A percentile compares a stretch with the other conserved stretches of the same genome.
These are phyloP conservation scores for Ananas comosus DNA, from an alignment of 176 grass and related monocot genomes.

Conservation along the genomic window DNA sequence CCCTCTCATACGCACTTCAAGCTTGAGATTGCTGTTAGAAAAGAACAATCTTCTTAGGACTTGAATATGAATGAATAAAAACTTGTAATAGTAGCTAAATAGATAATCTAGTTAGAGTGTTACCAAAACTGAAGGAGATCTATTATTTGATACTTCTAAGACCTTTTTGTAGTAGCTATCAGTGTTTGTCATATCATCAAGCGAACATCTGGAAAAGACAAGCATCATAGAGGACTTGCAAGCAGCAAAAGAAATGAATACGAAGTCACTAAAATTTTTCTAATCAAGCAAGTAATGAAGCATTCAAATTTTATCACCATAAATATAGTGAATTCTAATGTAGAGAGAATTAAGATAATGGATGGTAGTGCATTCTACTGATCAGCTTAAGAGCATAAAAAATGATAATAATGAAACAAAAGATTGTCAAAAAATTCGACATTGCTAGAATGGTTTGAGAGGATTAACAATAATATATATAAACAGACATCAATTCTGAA, in stretches of 20 bases:
- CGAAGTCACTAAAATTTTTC: no score
- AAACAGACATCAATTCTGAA: no score
- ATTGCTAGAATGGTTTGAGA: no score
- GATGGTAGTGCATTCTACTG: no score
- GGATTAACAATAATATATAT: no score
- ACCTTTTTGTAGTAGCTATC: conserved; percentile 81
- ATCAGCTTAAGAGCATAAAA: no score
- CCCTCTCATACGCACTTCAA: conserved; percentile 76
- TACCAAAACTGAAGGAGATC: conserved; percentile 82
- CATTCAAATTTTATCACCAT: no score
- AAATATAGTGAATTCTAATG: no score
- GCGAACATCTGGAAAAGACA: conserved; percentile 62
- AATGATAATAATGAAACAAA: no score
- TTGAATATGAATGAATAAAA: not conserved
- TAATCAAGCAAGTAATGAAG: no score
- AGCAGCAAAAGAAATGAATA: not conserved
- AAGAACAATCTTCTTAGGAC: not conserved
- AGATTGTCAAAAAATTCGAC: no score
- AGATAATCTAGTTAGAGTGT: conserved; percentile 6
- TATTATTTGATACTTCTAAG: conserved; percentile 87
- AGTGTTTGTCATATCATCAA: conserved; percentile 74
- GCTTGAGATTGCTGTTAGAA: conserved; percentile 62
- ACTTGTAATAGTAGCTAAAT: conserved; percentile 10
- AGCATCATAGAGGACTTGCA: not conserved
- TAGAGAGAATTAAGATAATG: no score